These are phyloP conservation scores for Paratrypanosoma confusum DNA, from an alignment of 208 protist species.

Conservation along the genomic window DNA sequence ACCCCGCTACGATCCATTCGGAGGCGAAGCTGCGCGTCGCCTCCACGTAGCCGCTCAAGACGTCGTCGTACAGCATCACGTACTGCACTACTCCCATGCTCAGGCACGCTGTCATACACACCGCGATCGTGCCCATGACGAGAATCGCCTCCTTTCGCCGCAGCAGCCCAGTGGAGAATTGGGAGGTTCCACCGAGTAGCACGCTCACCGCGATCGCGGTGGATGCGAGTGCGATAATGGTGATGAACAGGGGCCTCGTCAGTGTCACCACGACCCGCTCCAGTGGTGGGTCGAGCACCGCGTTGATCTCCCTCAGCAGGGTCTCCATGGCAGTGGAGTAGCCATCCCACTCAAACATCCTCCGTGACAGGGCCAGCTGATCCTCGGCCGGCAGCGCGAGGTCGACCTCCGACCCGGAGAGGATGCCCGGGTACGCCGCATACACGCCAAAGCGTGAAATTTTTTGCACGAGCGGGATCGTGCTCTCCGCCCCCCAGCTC, in stretches of 20 bases:
- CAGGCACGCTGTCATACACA: too few species aligned
- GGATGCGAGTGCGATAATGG: not conserved
- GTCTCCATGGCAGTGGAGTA: too few species aligned
- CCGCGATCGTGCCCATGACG: too few species aligned
- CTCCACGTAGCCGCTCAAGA: constrained; percentile 1
- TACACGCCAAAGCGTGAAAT: constrained; percentile 4
- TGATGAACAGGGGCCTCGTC: not conserved
- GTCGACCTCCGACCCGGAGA: constrained; percentile 7
- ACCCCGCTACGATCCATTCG: constrained; percentile 4
- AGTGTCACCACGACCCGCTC: too few species aligned
- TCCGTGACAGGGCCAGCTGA: constrained; percentile 5
- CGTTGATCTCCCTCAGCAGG: too few species aligned
- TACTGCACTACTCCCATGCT: too few species aligned
- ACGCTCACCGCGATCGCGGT: not conserved
- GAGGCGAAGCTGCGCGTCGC: not conserved
- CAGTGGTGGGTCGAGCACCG: too few species aligned
- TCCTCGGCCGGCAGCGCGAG: not conserved
- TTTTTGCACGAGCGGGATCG: not conserved
- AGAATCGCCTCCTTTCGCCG: too few species aligned
- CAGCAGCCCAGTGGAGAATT: too few species aligned
- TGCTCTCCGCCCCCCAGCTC: constrained; percentile 6
- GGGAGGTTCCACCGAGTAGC: too few species aligned
- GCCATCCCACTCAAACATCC: constrained; percentile 6
- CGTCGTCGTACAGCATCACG: too few species aligned
- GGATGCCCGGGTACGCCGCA: not conserved